Percentiles rank a stretch among this genome's conserved stretches.
phyloP scores from a whole-genome alignment of 306 rosid species.

The Cicer judaicum region DNA sequence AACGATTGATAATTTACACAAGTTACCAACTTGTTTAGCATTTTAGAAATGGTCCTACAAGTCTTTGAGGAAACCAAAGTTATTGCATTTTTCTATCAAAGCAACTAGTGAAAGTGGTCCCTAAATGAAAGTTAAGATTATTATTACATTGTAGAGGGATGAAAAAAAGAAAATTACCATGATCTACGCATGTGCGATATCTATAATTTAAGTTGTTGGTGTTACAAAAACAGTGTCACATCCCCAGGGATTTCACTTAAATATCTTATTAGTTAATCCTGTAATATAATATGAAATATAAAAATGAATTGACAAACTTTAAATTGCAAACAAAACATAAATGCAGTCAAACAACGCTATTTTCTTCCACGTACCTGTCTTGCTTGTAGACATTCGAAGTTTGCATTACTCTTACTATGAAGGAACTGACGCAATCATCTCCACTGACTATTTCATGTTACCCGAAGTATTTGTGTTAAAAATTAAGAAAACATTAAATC shows the following conservation, averaged over 20 bases:
- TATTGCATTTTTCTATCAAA: slow-evolving; percentile 74
- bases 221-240: slow-evolving; percentile 96
- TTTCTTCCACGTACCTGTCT: slow-evolving; percentile 70
- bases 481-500: slow-evolving; percentile 24
- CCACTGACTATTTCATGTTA: too few relatives aligned
- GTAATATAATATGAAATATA: slow-evolving; percentile 57
- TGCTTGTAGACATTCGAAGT: slow-evolving; percentile 71
- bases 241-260: slow-evolving; percentile 81
- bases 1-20: slow-evolving; percentile 30
- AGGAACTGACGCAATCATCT: too few relatives aligned
- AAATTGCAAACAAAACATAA: slow-evolving; percentile 23
- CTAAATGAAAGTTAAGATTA: neutral
- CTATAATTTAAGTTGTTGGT: slow-evolving; percentile 93
- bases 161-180: slow-evolving; percentile 62
- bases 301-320: slow-evolving; percentile 46
- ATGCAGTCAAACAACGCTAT: slow-evolving; percentile 45
- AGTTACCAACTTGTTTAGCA: slow-evolving; percentile 79
- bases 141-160: too few relatives aligned
- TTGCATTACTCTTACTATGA: slow-evolving; percentile 91
- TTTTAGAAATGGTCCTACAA: slow-evolving; percentile 57
- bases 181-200: slow-evolving; percentile 89
- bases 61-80: slow-evolving; percentile 75
- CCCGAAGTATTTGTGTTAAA: too few relatives aligned
- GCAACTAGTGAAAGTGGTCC: slow-evolving; percentile 37
- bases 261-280: slow-evolving; percentile 74